A percentile compares a stretch with the other conserved stretches of the same genome.
Conservation (phyloP, 2,329 filamentous ascomycete genomes). For the Xylariaceae sp. region DNA sequence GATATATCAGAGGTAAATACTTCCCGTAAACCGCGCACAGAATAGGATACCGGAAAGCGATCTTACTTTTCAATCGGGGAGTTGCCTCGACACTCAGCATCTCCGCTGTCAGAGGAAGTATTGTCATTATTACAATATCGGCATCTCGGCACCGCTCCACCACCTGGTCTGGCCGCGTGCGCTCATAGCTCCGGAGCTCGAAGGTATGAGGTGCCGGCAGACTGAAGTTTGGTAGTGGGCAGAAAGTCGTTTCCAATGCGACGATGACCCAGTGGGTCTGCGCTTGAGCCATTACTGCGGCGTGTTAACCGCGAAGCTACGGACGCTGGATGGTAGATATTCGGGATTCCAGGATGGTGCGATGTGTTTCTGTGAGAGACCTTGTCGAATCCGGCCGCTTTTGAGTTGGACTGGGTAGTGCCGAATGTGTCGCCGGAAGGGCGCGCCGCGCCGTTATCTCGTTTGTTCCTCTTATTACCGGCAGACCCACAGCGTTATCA, state of each 20-base stretch:
- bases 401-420: too few relatives aligned
- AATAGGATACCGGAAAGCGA: background rate
- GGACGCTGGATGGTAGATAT: background rate
- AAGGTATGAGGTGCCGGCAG: constrained; percentile 34
- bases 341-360: background rate
- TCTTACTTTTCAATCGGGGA: constrained; percentile 30
- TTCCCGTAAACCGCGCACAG: too few relatives aligned
- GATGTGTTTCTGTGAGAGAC: background rate
- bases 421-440: too few relatives aligned
- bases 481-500: too few relatives aligned
- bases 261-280: constrained; percentile 33
- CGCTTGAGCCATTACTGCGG: constrained; percentile 10
- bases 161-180: constrained; percentile 28
- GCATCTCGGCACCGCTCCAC: constrained; percentile 34
- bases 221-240: constrained; percentile 28
- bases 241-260: constrained; percentile 34
- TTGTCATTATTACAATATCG: constrained; percentile 36
- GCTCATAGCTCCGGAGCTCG: constrained; percentile 28
- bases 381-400: background rate
- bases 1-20: background rate
- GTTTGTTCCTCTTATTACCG: too few relatives aligned
- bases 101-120: constrained; percentile 31
- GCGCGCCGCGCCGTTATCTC: background rate
- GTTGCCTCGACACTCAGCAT: constrained; percentile 25
- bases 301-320: background rate